phyloP scores from a whole-genome alignment of 2,329 filamentous ascomycete species.

The Zelopaecilomyces penicillatus region DNA sequence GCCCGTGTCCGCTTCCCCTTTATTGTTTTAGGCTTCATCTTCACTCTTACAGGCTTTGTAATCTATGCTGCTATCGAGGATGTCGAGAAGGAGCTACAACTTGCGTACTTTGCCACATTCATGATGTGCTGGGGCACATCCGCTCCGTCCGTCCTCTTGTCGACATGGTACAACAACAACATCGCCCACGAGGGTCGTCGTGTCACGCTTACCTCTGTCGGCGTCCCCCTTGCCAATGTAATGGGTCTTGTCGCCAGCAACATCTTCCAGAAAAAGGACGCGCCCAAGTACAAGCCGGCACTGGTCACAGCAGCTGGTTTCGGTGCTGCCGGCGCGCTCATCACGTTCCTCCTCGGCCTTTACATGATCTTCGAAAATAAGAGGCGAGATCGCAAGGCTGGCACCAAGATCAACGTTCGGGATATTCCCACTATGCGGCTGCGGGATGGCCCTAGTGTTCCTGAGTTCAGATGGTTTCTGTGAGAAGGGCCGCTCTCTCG shows the following conservation, averaged over 20 bases:
- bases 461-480: constrained; percentile 45
- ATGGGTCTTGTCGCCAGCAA: constrained; percentile 66
- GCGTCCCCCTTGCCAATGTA: constrained; percentile 66
- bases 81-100: constrained; percentile 48
- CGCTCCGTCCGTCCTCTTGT: constrained; percentile 63
- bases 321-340: constrained; percentile 49
- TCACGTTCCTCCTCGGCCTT: constrained; percentile 45
- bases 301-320: constrained; percentile 57
- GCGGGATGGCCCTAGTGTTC: constrained; percentile 37
- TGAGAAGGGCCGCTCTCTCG: constrained; percentile 10
- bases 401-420: constrained; percentile 34
- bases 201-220: constrained; percentile 60
- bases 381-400: constrained; percentile 44
- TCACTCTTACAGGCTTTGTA: constrained; percentile 71
- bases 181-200: constrained; percentile 68
- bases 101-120: constrained; percentile 69
- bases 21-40: constrained; percentile 62
- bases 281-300: constrained; percentile 58
- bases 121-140: constrained; percentile 79
- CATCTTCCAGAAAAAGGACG: constrained; percentile 57
- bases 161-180: constrained; percentile 69
- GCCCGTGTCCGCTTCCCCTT: constrained; percentile 63
- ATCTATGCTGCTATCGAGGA: constrained; percentile 65
- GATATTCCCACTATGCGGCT: constrained; percentile 44
- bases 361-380: constrained; percentile 53